phyloP scores from a whole-genome alignment of 192 early-diverging fungal genomes.

The Kickxella alabastrina region DNA sequence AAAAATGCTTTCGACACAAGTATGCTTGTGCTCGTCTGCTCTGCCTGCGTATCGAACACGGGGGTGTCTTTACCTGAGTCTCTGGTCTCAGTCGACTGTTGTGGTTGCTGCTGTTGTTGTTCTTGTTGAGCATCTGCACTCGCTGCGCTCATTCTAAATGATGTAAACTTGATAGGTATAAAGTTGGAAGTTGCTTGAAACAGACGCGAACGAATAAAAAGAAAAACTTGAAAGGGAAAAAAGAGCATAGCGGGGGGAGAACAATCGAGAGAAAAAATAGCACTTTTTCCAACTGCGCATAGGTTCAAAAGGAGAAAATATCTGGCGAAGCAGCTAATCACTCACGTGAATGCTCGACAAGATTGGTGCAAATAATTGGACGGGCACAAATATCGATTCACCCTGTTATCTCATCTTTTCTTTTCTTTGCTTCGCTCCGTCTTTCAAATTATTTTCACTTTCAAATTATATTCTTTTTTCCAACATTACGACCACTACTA shows the following conservation, averaged over 20 bases:
- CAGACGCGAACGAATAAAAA: neutral
- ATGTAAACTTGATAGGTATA: neutral
- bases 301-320: no score
- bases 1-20: no score
- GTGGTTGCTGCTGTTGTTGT: neutral
- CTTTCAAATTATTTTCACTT: conserved; percentile 1
- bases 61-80: no score
- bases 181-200: neutral
- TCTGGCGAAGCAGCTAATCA: no score
- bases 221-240: neutral
- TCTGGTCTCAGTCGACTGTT: no score
- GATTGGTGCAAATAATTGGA: neutral
- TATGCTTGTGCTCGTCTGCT: no score
- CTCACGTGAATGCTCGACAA: neutral
- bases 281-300: no score
- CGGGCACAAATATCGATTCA: neutral
- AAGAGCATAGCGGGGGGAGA: no score
- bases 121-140: conserved; percentile 8
- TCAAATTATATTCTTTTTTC: neutral
- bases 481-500: no score
- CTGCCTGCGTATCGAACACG: no score
- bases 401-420: conserved; percentile 2
- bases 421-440: neutral
- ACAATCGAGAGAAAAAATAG: no score
- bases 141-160: conserved; percentile 1